Conservation (phyloP, 2,329 filamentous ascomycete species). For the Talaromyces atroroseus region DNA sequence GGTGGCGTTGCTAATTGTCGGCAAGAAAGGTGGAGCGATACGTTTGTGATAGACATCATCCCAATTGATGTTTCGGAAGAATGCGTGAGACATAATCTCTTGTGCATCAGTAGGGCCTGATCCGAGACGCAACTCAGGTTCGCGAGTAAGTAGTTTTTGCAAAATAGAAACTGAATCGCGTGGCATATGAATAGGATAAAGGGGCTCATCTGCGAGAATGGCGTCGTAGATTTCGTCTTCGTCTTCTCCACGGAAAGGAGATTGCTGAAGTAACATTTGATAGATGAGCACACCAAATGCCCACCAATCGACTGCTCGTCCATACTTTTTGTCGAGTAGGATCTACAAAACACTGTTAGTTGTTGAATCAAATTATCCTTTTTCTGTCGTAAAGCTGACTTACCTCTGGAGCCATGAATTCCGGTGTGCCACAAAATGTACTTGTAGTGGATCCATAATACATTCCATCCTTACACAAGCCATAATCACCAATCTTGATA, state of each 20-base stretch:
- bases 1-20: slow-evolving; percentile 81
- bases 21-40: slow-evolving; percentile 80
- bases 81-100: slow-evolving; percentile 97
- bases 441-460: slow-evolving; percentile 96
- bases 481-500: slow-evolving; percentile 98
- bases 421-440: slow-evolving; percentile 98
- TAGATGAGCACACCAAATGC: slow-evolving; percentile 98
- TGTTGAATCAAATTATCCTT: neutral
- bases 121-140: slow-evolving; percentile 87
- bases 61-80: slow-evolving; percentile 98
- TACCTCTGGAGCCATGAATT: slow-evolving; percentile 99
- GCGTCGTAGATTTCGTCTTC: slow-evolving; percentile 99
- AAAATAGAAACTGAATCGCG: slow-evolving; percentile 95
- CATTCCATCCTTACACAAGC: slow-evolving; percentile 99
- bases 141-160: slow-evolving; percentile 91
- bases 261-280: slow-evolving; percentile 98
- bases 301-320: slow-evolving; percentile 98
- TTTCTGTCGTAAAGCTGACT: slow-evolving; percentile 18
- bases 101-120: slow-evolving; percentile 95
- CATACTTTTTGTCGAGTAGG: slow-evolving; percentile 95
- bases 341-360: slow-evolving; percentile 58
- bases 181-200: slow-evolving; percentile 98
- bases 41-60: slow-evolving; percentile 98
- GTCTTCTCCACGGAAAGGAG: slow-evolving; percentile 96
- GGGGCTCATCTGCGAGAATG: slow-evolving; percentile 91